phyloP scores from a whole-genome alignment of 2,329 filamentous ascomycete species.

The Xylaria sp. region DNA sequence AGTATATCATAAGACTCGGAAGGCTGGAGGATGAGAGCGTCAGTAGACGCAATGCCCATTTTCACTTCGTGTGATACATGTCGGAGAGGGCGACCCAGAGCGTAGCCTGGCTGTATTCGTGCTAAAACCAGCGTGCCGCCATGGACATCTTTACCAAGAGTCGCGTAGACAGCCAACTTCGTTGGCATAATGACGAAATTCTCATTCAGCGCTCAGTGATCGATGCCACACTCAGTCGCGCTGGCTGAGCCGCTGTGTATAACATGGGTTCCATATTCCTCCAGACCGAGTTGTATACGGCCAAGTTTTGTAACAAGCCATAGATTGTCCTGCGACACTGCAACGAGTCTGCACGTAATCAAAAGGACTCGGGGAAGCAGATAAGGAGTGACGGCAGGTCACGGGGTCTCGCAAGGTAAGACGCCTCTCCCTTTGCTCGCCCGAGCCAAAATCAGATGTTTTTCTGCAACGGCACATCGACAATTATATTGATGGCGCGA shows the following conservation, averaged over 20 bases:
- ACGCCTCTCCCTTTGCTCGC: not conserved
- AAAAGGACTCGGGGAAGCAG: not conserved
- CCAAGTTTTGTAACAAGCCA: not conserved
- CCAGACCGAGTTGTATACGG: not conserved
- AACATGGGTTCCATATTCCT: not conserved
- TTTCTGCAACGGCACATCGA: slow-evolving; percentile 1
- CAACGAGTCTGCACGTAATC: slow-evolving; percentile 1
- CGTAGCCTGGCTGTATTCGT: not conserved
- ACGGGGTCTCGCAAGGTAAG: not conserved
- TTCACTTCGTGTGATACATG: no score
- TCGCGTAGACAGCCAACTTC: not conserved
- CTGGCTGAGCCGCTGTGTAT: not conserved
- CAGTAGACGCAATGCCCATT: no score
- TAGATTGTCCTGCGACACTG: not conserved
- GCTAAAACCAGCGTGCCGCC: not conserved
- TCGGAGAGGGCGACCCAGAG: no score
- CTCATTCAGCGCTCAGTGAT: slow-evolving; percentile 5
- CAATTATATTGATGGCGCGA: not conserved
- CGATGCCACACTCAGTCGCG: not conserved
- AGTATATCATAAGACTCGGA: no score
- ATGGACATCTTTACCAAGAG: not conserved
- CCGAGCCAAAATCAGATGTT: not conserved
- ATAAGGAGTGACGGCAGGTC: not conserved
- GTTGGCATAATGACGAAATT: not conserved
- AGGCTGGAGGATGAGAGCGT: no score